Percentiles rank a stretch among this genome's conserved stretches.
Conservation (phyloP, 768 basidiomycete genomes). For the Amanita rubescens region DNA sequence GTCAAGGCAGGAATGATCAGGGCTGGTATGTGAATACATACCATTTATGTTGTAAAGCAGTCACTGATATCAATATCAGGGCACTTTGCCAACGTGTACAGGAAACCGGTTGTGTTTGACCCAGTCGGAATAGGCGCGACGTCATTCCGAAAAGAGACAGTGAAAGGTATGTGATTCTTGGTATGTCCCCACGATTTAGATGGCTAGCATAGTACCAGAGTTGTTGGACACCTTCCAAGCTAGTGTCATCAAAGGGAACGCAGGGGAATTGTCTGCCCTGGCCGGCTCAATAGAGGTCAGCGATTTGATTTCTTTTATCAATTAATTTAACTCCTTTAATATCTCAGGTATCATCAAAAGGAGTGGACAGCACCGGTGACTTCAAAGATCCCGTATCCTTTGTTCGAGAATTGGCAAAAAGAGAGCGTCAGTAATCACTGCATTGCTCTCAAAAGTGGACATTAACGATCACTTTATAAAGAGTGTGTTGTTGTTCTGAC, state of each 20-base stretch:
- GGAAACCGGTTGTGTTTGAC: conserved; percentile 81
- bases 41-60: background rate
- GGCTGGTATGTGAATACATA: conserved; percentile 40
- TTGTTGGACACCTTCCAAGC: conserved; percentile 76
- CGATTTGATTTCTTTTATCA: background rate
- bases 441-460: background rate
- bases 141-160: conserved; percentile 52
- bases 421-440: conserved; percentile 60
- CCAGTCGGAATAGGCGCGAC: conserved; percentile 91
- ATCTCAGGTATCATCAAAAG: conserved; percentile 59
- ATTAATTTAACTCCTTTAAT: background rate
- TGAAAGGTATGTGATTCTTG: conserved; percentile 38
- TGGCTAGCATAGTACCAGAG: conserved; percentile 28
- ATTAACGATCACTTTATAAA: conserved; percentile 18
- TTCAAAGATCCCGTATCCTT: conserved; percentile 71
- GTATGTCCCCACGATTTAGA: background rate
- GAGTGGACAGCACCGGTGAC: conserved; percentile 84
- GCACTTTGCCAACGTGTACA: conserved; percentile 52
- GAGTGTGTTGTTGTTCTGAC: conserved; percentile 80
- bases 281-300: conserved; percentile 68
- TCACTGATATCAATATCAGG: conserved; percentile 22
- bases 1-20: conserved; percentile 67
- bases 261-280: conserved; percentile 78
- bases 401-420: conserved; percentile 60
- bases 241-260: conserved; percentile 92